phyloP scores from a whole-genome alignment of 169 alveolate species.

The Babesia gibsoni region DNA sequence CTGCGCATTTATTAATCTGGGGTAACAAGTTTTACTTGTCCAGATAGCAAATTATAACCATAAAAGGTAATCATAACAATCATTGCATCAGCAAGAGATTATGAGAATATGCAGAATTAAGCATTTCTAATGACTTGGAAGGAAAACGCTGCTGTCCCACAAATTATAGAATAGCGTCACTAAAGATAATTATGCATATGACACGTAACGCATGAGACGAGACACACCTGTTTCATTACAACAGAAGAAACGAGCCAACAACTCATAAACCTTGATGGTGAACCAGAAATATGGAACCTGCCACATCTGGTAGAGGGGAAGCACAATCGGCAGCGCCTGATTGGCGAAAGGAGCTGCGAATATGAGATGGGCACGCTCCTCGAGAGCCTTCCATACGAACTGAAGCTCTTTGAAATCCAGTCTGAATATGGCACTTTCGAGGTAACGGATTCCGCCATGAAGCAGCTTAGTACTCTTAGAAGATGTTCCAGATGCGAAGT shows the following conservation, averaged over 20 bases:
- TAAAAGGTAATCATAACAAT: background rate
- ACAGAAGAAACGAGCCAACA: slow-evolving; percentile 80
- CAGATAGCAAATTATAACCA: too few species aligned
- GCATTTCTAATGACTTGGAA: too few species aligned
- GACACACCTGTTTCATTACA: slow-evolving; percentile 69
- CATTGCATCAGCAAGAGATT: background rate
- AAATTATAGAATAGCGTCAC: too few species aligned
- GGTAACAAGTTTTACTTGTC: slow-evolving; percentile 5
- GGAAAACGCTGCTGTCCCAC: too few species aligned
- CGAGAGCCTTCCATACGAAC: slow-evolving; percentile 89
- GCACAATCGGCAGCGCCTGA: slow-evolving; percentile 80
- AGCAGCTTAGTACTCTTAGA: slow-evolving; percentile 90
- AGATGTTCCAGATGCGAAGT: slow-evolving; percentile 92
- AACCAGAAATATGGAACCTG: slow-evolving; percentile 84
- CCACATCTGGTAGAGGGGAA: slow-evolving; percentile 85
- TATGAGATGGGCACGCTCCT: slow-evolving; percentile 88
- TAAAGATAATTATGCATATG: too few species aligned
- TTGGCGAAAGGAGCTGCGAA: slow-evolving; percentile 85
- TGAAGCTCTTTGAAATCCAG: slow-evolving; percentile 77
- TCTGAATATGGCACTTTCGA: slow-evolving; percentile 80
- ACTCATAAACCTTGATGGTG: slow-evolving; percentile 84
- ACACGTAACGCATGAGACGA: too few species aligned
- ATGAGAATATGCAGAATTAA: background rate
- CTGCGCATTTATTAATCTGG: slow-evolving; percentile 37
- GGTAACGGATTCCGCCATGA: slow-evolving; percentile 94